phyloP scores from a whole-genome alignment of 75 land plant genomes.

The Cunninghamia lanceolata region DNA sequence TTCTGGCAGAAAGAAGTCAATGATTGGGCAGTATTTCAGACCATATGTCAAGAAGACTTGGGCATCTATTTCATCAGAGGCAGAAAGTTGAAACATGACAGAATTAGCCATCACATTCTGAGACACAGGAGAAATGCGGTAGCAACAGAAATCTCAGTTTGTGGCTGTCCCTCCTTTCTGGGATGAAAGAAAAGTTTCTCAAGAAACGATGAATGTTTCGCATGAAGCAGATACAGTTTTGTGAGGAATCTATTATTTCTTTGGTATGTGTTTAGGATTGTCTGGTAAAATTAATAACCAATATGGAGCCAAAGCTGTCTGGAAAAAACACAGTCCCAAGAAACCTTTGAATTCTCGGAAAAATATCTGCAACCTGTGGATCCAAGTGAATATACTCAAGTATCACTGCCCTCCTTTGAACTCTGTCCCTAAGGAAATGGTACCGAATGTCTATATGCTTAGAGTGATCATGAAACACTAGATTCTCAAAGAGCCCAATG shows the following conservation, averaged over 20 bases:
- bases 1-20: background rate
- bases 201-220: background rate
- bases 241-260: background rate
- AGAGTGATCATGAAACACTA: too few relatives aligned
- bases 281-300: background rate
- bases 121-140: background rate
- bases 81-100: background rate
- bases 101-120: background rate
- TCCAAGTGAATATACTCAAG: too few relatives aligned
- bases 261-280: background rate
- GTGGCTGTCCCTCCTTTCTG: background rate
- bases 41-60: background rate
- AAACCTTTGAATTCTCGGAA: background rate
- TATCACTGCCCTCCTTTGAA: too few relatives aligned
- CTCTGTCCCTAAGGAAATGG: too few relatives aligned
- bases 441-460: too few relatives aligned
- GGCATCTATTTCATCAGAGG: background rate
- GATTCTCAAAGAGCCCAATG: too few relatives aligned
- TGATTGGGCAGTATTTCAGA: background rate
- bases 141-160: background rate
- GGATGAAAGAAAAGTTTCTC: background rate
- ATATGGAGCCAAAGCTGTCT: background rate
- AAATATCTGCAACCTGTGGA: too few relatives aligned
- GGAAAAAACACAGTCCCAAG: background rate
- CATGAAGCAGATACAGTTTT: background rate